phyloP scores from a whole-genome alignment of 2,329 filamentous ascomycete genomes.

The Coleophoma cylindrospora region DNA sequence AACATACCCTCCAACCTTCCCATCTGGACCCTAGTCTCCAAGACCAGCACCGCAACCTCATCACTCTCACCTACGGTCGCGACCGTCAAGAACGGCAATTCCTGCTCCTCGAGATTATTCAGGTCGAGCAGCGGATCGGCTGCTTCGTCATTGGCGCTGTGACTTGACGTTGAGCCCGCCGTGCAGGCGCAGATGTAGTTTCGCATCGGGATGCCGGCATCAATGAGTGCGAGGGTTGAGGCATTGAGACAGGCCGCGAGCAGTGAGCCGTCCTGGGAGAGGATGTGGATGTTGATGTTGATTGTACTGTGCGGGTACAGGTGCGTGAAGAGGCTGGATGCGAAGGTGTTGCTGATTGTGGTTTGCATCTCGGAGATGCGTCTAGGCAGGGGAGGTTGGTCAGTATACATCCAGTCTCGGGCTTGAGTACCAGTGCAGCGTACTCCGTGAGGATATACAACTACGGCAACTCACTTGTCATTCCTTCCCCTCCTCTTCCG shows the following conservation, averaged over 20 bases:
- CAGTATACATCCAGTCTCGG: not conserved
- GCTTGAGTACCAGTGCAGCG: too few relatives aligned
- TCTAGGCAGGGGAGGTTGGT: conserved; percentile 36
- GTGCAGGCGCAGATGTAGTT: conserved; percentile 89
- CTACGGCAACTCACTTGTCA: conserved; percentile 62
- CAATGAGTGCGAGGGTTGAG: conserved; percentile 82
- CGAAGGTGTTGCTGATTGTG: conserved; percentile 72
- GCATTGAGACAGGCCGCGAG: conserved; percentile 90
- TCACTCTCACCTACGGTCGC: conserved; percentile 72
- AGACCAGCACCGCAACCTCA: conserved; percentile 71
- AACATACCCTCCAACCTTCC: conserved; percentile 85
- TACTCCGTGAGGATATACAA: not conserved
- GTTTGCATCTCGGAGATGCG: conserved; percentile 76
- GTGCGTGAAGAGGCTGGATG: conserved; percentile 74
- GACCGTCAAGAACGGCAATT: conserved; percentile 83
- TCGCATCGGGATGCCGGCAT: conserved; percentile 92
- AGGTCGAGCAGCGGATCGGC: conserved; percentile 78
- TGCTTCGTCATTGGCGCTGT: conserved; percentile 57
- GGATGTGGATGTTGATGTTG: conserved; percentile 75
- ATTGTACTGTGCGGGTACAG: conserved; percentile 88
- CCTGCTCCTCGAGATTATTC: conserved; percentile 76
- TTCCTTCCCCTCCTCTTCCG: conserved; percentile 69
- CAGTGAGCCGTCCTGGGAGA: conserved; percentile 85
- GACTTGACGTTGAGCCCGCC: conserved; percentile 70
- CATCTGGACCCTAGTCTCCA: conserved; percentile 86